These are phyloP conservation scores for Globisporangium uncinulatum DNA, from an alignment of 352 stramenopile species.

Conservation along the genomic window DNA sequence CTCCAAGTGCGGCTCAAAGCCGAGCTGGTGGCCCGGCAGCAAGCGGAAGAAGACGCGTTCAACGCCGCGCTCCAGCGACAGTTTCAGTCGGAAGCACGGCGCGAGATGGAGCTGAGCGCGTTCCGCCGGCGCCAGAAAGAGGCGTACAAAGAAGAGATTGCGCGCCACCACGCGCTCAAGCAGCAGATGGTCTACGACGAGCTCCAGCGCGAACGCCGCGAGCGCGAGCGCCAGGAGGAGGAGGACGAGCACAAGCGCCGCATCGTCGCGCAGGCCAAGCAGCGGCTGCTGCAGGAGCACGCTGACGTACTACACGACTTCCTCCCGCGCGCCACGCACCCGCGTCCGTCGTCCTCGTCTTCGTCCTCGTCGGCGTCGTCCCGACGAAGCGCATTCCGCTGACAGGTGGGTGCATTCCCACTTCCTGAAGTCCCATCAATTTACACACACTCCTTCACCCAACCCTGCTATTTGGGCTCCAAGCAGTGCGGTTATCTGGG, in stretches of 20 bases:
- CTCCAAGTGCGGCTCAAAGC: constrained; percentile 54
- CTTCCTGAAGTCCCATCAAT: background rate
- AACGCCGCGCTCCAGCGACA: constrained; percentile 58
- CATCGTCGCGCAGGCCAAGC: constrained; percentile 84
- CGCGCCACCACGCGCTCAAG: constrained; percentile 49
- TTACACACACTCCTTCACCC: constrained; percentile 1
- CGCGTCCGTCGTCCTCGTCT: constrained; percentile 22
- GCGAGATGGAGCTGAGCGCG: constrained; percentile 56
- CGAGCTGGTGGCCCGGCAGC: constrained; percentile 46
- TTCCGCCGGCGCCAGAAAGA: constrained; percentile 60
- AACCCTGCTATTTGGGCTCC: too few relatives aligned
- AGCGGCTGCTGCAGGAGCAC: constrained; percentile 80
- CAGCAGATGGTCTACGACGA: constrained; percentile 74
- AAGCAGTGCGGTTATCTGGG: too few relatives aligned
- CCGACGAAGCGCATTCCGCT: constrained; percentile 22
- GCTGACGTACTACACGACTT: constrained; percentile 78
- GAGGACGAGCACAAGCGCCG: constrained; percentile 78
- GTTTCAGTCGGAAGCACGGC: constrained; percentile 56
- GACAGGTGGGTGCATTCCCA: background rate
- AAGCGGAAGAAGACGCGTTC: constrained; percentile 63
- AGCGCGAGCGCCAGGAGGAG: constrained; percentile 51
- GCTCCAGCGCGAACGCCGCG: constrained; percentile 66
- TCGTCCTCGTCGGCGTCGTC: constrained; percentile 19
- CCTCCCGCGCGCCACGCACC: constrained; percentile 27
- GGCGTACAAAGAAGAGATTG: constrained; percentile 60